A percentile compares a stretch with the other conserved stretches of the same genome.
phyloP scores from a whole-genome alignment of 169 alveolate species.

The Theileria orientalis region DNA sequence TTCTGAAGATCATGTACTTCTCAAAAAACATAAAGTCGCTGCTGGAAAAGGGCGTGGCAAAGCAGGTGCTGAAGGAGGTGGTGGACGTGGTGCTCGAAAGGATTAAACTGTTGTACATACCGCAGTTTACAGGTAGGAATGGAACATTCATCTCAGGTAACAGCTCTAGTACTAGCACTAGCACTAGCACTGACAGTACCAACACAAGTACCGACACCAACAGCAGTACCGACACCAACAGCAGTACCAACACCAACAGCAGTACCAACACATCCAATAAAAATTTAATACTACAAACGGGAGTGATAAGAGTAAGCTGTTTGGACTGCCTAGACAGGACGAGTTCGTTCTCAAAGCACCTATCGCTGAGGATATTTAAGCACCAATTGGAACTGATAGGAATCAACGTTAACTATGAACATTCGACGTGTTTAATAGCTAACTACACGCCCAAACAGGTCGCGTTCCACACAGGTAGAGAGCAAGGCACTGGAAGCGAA shows the following conservation, averaged over 20 bases:
- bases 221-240: too few species aligned
- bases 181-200: conserved; percentile 34
- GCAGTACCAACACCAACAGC: too few species aligned
- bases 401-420: conserved; percentile 12
- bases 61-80: conserved; percentile 49
- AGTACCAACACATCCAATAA: too few species aligned
- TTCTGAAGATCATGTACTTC: conserved; percentile 43
- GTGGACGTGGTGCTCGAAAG: conserved; percentile 32
- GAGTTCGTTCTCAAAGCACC: conserved; percentile 83
- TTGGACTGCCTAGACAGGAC: conserved; percentile 98
- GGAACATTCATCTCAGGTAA: conserved; percentile 2
- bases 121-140: conserved; percentile 5
- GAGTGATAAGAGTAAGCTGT: conserved; percentile 94
- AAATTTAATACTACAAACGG: conserved; percentile 78
- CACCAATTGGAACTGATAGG: conserved; percentile 56
- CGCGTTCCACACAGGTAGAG: not conserved
- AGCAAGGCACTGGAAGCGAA: not conserved
- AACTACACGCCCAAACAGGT: not conserved
- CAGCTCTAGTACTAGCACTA: conserved; percentile 22
- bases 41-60: conserved; percentile 41
- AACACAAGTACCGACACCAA: too few species aligned
- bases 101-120: not conserved
- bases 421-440: not conserved
- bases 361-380: conserved; percentile 55
- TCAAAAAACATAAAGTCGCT: conserved; percentile 61